Conservation (phyloP, 1,284 basidiomycete species). For the Cutaneotrichosporon arboriforme region DNA sequence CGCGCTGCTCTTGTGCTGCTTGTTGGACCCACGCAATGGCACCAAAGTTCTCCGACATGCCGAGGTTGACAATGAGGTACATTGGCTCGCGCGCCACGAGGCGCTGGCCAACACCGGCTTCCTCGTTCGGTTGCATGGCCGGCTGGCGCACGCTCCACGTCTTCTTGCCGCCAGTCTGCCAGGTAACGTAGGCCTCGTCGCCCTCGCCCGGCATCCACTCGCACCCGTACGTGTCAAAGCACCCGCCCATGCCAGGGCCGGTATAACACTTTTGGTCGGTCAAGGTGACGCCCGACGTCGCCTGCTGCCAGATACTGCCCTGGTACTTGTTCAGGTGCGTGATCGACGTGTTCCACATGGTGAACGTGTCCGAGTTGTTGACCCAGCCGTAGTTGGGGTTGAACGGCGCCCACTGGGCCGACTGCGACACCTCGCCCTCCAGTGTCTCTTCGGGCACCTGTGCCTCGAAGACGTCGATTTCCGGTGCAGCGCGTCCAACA, state of each 20-base stretch:
- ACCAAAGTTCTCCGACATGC: slow-evolving; percentile 71
- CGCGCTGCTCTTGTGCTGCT: background rate
- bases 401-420: slow-evolving; percentile 46
- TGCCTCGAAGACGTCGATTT: slow-evolving; percentile 78
- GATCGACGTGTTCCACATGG: slow-evolving; percentile 50
- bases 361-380: slow-evolving; percentile 45
- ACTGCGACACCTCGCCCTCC: slow-evolving; percentile 42
- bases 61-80: slow-evolving; percentile 56
- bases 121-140: slow-evolving; percentile 65
- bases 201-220: slow-evolving; percentile 58
- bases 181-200: slow-evolving; percentile 65
- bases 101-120: slow-evolving; percentile 64
- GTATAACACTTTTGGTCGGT: slow-evolving; percentile 45
- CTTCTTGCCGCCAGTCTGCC: slow-evolving; percentile 61
- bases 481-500: slow-evolving; percentile 75
- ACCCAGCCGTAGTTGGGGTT: slow-evolving; percentile 40
- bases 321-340: slow-evolving; percentile 54
- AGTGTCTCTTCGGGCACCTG: slow-evolving; percentile 41
- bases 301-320: slow-evolving; percentile 60
- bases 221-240: slow-evolving; percentile 59
- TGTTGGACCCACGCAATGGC: slow-evolving; percentile 53
- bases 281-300: slow-evolving; percentile 42
- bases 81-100: slow-evolving; percentile 78
- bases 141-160: slow-evolving; percentile 68
- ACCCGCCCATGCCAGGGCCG: slow-evolving; percentile 44